Evolutionary conservation across 768 basidiomycete genomes (phyloP).

Genomic region (Suillus placidus): DNA sequence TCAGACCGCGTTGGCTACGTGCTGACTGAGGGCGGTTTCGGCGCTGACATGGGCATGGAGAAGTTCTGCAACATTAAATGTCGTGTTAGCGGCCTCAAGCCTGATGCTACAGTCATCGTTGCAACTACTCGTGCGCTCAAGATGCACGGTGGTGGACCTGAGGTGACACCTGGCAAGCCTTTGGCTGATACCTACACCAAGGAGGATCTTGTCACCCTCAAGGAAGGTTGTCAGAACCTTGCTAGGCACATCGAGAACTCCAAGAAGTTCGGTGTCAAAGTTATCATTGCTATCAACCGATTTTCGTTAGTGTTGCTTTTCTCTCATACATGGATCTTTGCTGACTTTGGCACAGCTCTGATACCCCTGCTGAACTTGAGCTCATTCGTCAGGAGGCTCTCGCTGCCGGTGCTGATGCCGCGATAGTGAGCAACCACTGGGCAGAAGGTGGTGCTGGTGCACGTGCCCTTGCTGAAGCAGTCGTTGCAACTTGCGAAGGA

Average conservation of each 20-base stretch:
- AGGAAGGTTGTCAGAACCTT: slow-evolving; percentile 92
- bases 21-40: slow-evolving; percentile 97
- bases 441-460: slow-evolving; percentile 94
- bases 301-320: slow-evolving; percentile 71
- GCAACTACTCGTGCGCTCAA: slow-evolving; percentile 97
- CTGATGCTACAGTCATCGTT: slow-evolving; percentile 94
- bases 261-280: slow-evolving; percentile 95
- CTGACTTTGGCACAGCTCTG: slow-evolving; percentile 55
- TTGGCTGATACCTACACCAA: slow-evolving; percentile 92
- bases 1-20: slow-evolving; percentile 88
- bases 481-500: slow-evolving; percentile 82
- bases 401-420: slow-evolving; percentile 88
- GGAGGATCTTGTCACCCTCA: slow-evolving; percentile 87
- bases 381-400: slow-evolving; percentile 82
- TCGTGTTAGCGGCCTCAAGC: slow-evolving; percentile 86
- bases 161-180: slow-evolving; percentile 94
- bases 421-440: slow-evolving; percentile 97
- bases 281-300: slow-evolving; percentile 92
- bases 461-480: slow-evolving; percentile 87
- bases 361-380: slow-evolving; percentile 86
- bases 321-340: neutral
- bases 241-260: slow-evolving; percentile 93
- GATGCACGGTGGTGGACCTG: slow-evolving; percentile 99
- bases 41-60: slow-evolving; percentile 99
- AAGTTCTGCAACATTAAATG: slow-evolving; percentile 99